Conservation (phyloP, 2,329 filamentous ascomycete genomes). For the Chaetomium sp. region DNA sequence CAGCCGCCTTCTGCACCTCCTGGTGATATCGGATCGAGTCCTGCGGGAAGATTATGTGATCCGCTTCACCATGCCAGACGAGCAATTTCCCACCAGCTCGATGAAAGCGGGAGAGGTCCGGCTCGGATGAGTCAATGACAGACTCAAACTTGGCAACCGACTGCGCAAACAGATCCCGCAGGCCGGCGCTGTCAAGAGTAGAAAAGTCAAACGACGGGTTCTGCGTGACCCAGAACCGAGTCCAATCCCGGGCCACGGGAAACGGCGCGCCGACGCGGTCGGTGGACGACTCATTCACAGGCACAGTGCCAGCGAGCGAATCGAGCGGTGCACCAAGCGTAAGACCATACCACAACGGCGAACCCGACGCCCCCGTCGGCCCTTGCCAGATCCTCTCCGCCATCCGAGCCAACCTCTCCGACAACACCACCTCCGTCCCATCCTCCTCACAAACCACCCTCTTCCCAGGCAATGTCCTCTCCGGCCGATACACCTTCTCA, state of each 20-base stretch:
- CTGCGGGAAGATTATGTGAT: neutral
- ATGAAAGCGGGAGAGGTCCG: conserved; percentile 39
- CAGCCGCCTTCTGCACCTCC: conserved; percentile 32
- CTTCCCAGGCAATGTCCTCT: conserved; percentile 12
- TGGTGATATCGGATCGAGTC: neutral
- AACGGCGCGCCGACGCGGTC: conserved; percentile 40
- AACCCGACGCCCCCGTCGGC: conserved; percentile 44
- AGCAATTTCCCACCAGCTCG: conserved; percentile 42
- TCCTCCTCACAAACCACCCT: neutral
- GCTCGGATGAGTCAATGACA: conserved; percentile 27
- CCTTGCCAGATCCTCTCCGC: conserved; percentile 28
- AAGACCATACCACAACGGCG: conserved; percentile 6
- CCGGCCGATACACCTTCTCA: conserved; percentile 28
- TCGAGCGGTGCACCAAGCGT: conserved; percentile 30
- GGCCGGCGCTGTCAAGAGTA: neutral
- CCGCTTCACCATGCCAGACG: conserved; percentile 39
- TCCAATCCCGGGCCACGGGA: conserved; percentile 40
- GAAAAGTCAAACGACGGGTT: conserved; percentile 19
- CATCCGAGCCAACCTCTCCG: too few relatives aligned
- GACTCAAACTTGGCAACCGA: neutral
- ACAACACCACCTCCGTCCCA: neutral
- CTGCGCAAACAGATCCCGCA: neutral
- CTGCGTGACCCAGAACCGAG: conserved; percentile 20
- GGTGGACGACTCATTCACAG: conserved; percentile 27
- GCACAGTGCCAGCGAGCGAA: conserved; percentile 15